Conservation (phyloP, 441 rosid species). For the Syzygium malaccense region DNA sequence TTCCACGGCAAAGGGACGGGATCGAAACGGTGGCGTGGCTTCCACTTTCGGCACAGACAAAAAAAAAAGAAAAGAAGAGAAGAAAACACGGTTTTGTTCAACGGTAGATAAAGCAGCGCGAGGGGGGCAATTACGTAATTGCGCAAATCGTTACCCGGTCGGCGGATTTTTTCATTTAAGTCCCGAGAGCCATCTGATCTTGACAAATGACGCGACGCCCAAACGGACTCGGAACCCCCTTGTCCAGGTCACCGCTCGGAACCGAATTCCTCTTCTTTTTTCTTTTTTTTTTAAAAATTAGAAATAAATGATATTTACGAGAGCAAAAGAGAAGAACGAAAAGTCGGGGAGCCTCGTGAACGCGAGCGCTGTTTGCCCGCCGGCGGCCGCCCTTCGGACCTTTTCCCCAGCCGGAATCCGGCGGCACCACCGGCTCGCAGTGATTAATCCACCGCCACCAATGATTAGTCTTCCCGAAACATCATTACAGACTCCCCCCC, state of each 20-base stretch:
- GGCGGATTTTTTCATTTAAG: neutral
- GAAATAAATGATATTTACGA: too few relatives aligned
- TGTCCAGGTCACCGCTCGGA: neutral
- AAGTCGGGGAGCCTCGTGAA: slow-evolving; percentile 7
- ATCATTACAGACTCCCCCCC: neutral
- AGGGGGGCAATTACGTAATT: slow-evolving; percentile 5
- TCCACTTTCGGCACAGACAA: too few relatives aligned
- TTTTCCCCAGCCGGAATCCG: neutral
- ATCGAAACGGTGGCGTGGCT: too few relatives aligned
- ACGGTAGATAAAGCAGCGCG: neutral
- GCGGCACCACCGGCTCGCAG: neutral
- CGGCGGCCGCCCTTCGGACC: neutral
- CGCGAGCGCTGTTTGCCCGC: neutral
- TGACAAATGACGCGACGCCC: neutral
- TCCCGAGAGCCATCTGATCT: neutral
- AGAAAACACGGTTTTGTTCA: too few relatives aligned
- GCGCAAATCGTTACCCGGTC: neutral
- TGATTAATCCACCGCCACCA: neutral
- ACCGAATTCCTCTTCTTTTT: neutral
- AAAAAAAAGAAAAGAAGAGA: too few relatives aligned
- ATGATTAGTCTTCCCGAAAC: neutral
- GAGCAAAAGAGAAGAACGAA: too few relatives aligned
- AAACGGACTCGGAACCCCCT: neutral
- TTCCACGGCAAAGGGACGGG: too few relatives aligned
- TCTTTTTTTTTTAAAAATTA: neutral